Conservation (phyloP, 495 filamentous ascomycete genomes). For the Penicillium nucicola region DNA sequence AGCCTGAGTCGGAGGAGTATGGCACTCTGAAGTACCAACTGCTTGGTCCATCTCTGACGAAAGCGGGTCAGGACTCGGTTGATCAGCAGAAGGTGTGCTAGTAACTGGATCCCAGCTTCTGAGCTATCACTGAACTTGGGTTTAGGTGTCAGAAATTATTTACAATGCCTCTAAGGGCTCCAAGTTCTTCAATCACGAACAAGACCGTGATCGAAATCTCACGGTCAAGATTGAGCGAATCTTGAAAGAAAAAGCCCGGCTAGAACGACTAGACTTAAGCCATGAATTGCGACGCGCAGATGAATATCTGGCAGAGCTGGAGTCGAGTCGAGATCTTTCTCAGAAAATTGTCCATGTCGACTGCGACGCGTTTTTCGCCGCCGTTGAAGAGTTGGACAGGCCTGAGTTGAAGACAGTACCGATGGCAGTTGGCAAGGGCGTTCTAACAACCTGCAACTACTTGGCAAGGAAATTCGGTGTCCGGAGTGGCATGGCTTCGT, state of each 20-base stretch:
- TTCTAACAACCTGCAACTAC: slow-evolving; percentile 95
- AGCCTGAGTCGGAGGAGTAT: slow-evolving; percentile 29
- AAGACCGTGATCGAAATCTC: slow-evolving; percentile 73
- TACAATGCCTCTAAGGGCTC: slow-evolving; percentile 96
- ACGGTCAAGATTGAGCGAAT: slow-evolving; percentile 87
- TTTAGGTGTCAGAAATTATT: slow-evolving; percentile 88
- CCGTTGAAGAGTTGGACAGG: slow-evolving; percentile 87
- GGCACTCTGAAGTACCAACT: slow-evolving; percentile 65
- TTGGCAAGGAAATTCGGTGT: slow-evolving; percentile 85
- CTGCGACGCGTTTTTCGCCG: slow-evolving; percentile 97
- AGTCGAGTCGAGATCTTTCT: slow-evolving; percentile 72
- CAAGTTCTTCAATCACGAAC: slow-evolving; percentile 94
- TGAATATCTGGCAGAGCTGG: slow-evolving; percentile 76
- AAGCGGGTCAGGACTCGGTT: slow-evolving; percentile 91
- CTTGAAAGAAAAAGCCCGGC: slow-evolving; percentile 66
- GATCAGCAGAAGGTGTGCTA: slow-evolving; percentile 74
- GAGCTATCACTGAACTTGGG: neutral
- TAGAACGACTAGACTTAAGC: slow-evolving; percentile 74
- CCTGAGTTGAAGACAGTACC: slow-evolving; percentile 87
- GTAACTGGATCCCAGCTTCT: neutral
- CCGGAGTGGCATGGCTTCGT: slow-evolving; percentile 90
- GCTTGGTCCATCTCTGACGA: slow-evolving; percentile 90
- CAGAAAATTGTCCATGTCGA: slow-evolving; percentile 90
- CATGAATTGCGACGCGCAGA: slow-evolving; percentile 73
- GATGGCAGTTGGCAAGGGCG: slow-evolving; percentile 90